Percentiles rank a stretch among this genome's conserved stretches.
These are phyloP conservation scores for Gossypium trilobum DNA, from an alignment of 441 rosid genomes.

Conservation along the genomic window DNA sequence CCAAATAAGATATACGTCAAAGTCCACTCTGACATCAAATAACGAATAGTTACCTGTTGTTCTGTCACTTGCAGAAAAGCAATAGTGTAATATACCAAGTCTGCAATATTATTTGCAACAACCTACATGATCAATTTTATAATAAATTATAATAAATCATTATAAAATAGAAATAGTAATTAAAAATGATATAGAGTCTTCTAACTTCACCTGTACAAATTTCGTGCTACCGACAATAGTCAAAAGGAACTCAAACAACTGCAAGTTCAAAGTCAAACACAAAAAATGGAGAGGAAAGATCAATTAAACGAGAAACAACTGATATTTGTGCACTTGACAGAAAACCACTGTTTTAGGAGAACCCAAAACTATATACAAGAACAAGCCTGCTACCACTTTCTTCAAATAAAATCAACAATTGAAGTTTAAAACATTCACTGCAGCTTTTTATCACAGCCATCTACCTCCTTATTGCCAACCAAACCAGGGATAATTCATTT, in stretches of 20 bases:
- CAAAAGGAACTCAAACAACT: constrained; percentile 85
- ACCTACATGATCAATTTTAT: constrained; percentile 35
- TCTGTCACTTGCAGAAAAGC: constrained; percentile 88
- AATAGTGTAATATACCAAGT: constrained; percentile 70
- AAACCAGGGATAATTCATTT: not conserved
- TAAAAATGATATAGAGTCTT: constrained; percentile 10
- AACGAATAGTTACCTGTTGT: constrained; percentile 52
- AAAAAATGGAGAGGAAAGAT: constrained; percentile 16
- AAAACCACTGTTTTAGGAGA: not conserved
- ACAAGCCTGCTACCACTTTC: not conserved
- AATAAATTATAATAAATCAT: constrained; percentile 1
- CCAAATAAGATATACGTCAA: not conserved
- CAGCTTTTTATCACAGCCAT: not conserved
- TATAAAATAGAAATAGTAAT: constrained; percentile 7
- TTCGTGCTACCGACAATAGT: constrained; percentile 64
- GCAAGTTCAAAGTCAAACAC: constrained; percentile 24
- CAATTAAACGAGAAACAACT: constrained; percentile 10
- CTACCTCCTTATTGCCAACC: not conserved
- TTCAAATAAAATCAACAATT: constrained; percentile 1
- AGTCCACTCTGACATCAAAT: constrained; percentile 3
- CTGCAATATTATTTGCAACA: constrained; percentile 45
- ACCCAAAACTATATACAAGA: not conserved
- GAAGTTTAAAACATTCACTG: not conserved
- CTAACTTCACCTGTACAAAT: constrained; percentile 54
- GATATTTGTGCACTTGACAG: constrained; percentile 14